Conservation (phyloP, 352 stramenopile genomes). For the Paralagenidium karlingii region DNA sequence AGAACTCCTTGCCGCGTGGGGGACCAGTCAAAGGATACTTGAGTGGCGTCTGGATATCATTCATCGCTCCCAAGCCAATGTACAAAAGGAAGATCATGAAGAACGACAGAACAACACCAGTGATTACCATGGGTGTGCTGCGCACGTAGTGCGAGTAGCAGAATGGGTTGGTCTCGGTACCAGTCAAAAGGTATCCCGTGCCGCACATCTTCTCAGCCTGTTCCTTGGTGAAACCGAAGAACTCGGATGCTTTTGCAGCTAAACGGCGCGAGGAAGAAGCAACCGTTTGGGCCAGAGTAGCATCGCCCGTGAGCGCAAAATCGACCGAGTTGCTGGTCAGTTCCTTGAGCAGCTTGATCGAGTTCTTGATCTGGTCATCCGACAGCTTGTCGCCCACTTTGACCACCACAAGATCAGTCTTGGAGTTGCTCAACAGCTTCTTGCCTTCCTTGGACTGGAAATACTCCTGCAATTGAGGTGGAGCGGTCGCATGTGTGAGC, state of each 20-base stretch:
- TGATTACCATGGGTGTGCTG: conserved; percentile 69
- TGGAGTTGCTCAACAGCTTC: conserved; percentile 25
- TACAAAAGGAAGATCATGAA: conserved; percentile 76
- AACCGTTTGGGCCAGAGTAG: conserved; percentile 10
- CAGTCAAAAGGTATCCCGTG: conserved; percentile 41
- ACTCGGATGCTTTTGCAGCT: conserved; percentile 9
- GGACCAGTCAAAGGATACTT: conserved; percentile 57
- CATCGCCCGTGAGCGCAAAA: conserved; percentile 55
- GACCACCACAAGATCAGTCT: conserved; percentile 54
- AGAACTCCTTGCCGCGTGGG: conserved; percentile 77
- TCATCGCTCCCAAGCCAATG: conserved; percentile 47
- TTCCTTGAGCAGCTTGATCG: conserved; percentile 15
- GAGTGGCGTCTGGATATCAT: conserved; percentile 66
- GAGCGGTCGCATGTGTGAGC: not conserved
- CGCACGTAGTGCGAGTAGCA: conserved; percentile 79
- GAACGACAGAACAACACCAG: conserved; percentile 57
- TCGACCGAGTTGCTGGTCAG: conserved; percentile 23
- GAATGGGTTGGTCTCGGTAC: conserved; percentile 46
- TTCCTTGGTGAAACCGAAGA: conserved; percentile 6
- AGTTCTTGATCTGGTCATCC: conserved; percentile 25
- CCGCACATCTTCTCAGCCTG: conserved; percentile 33
- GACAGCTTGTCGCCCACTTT: conserved; percentile 19
- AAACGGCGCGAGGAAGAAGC: too few species aligned
- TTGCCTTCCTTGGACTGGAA: conserved; percentile 14
- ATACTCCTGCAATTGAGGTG: conserved; percentile 11